Evolutionary conservation across 306 rosid genomes (phyloP).

Genomic region (Cicer judaicum): DNA sequence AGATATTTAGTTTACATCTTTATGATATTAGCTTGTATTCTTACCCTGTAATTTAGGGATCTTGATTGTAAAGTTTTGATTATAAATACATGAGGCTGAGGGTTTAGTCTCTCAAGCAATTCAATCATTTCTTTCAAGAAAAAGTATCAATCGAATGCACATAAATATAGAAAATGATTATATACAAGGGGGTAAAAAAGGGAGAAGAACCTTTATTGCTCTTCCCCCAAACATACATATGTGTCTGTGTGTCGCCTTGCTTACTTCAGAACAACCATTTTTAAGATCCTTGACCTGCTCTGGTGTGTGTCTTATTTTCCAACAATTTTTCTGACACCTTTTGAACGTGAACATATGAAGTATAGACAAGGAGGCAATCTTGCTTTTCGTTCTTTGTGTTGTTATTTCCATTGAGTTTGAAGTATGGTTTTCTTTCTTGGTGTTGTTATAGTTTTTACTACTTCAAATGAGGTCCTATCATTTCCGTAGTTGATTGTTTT

Average conservation of each 20-base stretch:
- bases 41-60: too few species aligned
- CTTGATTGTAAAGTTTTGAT: too few species aligned
- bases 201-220: too few species aligned
- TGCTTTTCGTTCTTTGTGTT: neutral
- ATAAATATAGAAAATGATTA: too few species aligned
- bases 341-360: neutral
- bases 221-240: too few species aligned
- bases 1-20: too few species aligned
- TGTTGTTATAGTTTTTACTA: neutral
- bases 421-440: neutral
- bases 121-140: too few species aligned
- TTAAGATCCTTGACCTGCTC: neutral
- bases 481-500: neutral
- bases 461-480: neutral
- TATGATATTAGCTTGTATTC: too few species aligned
- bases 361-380: neutral
- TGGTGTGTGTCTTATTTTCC: neutral
- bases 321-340: neutral
- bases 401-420: constrained; percentile 15
- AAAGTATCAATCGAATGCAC: too few species aligned
- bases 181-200: too few species aligned
- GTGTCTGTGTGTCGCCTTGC: neutral
- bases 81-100: too few species aligned
- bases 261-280: neutral
- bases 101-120: too few species aligned